A percentile compares a stretch with the other conserved stretches of the same genome.
phyloP scores from a whole-genome alignment of 2,329 filamentous ascomycete species.

The Karstenula rhodostoma region DNA sequence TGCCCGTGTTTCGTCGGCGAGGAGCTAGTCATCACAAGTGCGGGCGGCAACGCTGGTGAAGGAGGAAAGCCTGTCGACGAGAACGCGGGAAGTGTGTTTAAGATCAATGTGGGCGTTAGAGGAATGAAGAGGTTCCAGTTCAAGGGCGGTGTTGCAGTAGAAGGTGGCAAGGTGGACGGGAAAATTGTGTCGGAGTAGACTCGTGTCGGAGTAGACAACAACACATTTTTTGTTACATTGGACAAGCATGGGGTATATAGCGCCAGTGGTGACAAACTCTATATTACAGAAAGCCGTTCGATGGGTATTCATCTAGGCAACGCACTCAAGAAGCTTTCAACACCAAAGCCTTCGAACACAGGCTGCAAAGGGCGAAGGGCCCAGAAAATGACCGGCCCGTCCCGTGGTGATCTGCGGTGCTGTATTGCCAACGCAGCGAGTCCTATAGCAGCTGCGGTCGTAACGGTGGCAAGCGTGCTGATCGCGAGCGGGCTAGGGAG shows the following conservation, averaged over 20 bases:
- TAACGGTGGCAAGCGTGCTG: constrained; percentile 33
- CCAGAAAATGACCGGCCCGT: constrained; percentile 46
- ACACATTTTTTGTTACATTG: constrained; percentile 3
- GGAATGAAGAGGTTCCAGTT: constrained; percentile 58
- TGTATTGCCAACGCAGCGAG: constrained; percentile 40
- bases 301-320: constrained; percentile 26
- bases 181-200: constrained; percentile 35
- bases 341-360: constrained; percentile 33
- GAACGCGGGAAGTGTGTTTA: constrained; percentile 75
- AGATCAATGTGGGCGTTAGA: constrained; percentile 76
- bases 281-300: neutral
- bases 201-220: constrained; percentile 32
- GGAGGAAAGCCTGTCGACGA: constrained; percentile 71
- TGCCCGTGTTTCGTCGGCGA: constrained; percentile 82
- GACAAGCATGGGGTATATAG: constrained; percentile 14
- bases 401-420: constrained; percentile 42
- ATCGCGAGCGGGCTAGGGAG: constrained; percentile 40
- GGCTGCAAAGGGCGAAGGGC: constrained; percentile 34
- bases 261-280: constrained; percentile 7
- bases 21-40: constrained; percentile 80
- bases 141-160: constrained; percentile 39
- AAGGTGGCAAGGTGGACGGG: constrained; percentile 41
- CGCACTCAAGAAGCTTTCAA: constrained; percentile 43
- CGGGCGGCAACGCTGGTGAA: constrained; percentile 51
- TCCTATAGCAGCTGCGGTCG: constrained; percentile 31